Conservation (phyloP, 768 basidiomycete genomes). For the Clathrus columnatus region DNA sequence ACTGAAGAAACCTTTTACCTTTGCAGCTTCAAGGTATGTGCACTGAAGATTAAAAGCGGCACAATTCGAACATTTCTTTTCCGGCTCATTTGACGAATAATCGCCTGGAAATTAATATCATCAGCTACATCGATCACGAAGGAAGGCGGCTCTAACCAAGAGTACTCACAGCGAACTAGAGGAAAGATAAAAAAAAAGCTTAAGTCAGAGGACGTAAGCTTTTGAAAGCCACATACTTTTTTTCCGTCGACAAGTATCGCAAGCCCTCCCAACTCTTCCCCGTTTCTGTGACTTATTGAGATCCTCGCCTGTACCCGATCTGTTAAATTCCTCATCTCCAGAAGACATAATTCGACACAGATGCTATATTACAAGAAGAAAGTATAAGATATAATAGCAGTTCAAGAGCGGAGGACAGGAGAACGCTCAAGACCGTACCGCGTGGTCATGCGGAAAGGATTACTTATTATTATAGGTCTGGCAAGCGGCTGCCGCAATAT, state of each 20-base stretch:
- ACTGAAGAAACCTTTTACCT: conserved; percentile 32
- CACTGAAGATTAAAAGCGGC: conserved; percentile 49
- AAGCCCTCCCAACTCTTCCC: conserved; percentile 66
- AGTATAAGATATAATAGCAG: not conserved
- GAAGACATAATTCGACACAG: conserved; percentile 10
- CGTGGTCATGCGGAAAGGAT: not conserved
- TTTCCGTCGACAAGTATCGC: conserved; percentile 76
- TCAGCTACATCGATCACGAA: conserved; percentile 24
- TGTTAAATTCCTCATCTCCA: conserved; percentile 14
- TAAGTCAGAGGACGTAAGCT: conserved; percentile 3
- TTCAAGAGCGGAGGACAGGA: not conserved
- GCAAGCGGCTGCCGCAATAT: not conserved
- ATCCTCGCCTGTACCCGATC: conserved; percentile 3
- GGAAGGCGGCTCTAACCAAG: conserved; percentile 23
- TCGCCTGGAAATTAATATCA: conserved; percentile 39
- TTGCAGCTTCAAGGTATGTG: conserved; percentile 60
- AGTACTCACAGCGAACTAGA: conserved; percentile 54
- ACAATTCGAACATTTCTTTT: conserved; percentile 48
- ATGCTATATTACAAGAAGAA: not conserved
- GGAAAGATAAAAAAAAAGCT: conserved; percentile 10
- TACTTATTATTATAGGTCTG: not conserved
- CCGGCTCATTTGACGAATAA: conserved; percentile 14
- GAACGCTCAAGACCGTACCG: not conserved
- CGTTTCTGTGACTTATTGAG: conserved; percentile 37
- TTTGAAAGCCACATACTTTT: conserved; percentile 45